These are phyloP conservation scores for Russula brevipes DNA, from an alignment of 768 basidiomycete genomes.

Conservation along the genomic window DNA sequence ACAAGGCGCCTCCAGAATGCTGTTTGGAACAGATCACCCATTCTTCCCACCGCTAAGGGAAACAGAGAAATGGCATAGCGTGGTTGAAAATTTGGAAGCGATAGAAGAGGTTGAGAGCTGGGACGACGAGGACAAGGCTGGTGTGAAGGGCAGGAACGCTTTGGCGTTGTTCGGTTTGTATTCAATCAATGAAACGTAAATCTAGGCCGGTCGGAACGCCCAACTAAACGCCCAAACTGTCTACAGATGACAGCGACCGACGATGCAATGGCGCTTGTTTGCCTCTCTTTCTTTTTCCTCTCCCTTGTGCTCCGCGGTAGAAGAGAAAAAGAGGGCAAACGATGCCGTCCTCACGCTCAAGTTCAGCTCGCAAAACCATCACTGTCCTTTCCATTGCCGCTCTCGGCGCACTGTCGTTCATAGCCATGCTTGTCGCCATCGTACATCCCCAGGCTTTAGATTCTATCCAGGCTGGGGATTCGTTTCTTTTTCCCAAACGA, in stretches of 20 bases:
- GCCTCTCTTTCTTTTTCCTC: neutral
- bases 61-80: constrained; percentile 75
- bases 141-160: constrained; percentile 70
- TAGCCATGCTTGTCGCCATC: constrained; percentile 1
- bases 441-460: neutral
- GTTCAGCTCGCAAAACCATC: constrained; percentile 12
- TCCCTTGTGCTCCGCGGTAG: too few species aligned
- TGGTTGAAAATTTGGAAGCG: constrained; percentile 79
- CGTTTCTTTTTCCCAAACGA: neutral
- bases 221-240: too few species aligned
- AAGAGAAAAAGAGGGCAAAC: neutral
- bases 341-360: constrained; percentile 11
- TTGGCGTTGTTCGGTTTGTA: constrained; percentile 53
- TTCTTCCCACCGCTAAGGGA: constrained; percentile 79
- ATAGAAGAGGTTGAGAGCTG: constrained; percentile 64
- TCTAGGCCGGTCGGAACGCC: too few species aligned
- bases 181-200: too few species aligned
- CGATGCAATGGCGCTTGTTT: too few species aligned
- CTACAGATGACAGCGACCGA: too few species aligned
- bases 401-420: constrained; percentile 12
- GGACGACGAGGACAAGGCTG: constrained; percentile 51
- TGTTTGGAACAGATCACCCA: constrained; percentile 87
- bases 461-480: constrained; percentile 1
- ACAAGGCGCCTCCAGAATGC: constrained; percentile 52
- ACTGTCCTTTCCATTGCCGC: constrained; percentile 21